Percentiles rank a stretch among this genome's conserved stretches.
Conservation (phyloP, 2,329 filamentous ascomycete genomes). For the Alternaria solani region DNA sequence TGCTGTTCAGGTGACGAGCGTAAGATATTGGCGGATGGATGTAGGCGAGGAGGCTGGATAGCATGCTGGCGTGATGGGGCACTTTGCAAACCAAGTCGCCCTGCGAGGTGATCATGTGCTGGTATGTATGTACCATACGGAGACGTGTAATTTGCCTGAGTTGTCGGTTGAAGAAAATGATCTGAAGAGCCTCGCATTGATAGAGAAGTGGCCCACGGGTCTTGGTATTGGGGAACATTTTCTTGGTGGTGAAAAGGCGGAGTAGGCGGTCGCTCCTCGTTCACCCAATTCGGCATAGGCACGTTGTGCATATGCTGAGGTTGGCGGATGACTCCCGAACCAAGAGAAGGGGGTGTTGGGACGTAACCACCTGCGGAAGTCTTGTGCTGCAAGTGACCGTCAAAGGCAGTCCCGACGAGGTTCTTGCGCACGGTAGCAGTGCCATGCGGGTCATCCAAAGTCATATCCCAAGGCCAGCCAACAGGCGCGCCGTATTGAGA, state of each 20-base stretch:
- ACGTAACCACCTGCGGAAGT: neutral
- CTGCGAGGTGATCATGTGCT: neutral
- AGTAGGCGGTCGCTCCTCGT: slow-evolving; percentile 2
- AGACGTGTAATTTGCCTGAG: neutral
- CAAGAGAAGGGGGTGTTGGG: slow-evolving; percentile 3
- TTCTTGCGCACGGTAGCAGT: neutral
- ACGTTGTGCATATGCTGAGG: neutral
- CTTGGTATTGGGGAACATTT: neutral
- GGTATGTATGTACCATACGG: neutral
- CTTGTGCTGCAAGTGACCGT: neutral
- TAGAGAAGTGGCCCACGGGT: neutral
- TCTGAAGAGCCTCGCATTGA: neutral
- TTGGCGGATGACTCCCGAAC: neutral
- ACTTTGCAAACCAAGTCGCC: neutral
- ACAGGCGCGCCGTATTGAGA: slow-evolving; percentile 4
- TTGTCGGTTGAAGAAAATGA: too few species aligned
- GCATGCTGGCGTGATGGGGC: neutral
- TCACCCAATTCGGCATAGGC: neutral
- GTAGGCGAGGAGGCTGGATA: neutral
- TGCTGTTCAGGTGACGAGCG: neutral
- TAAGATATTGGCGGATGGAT: neutral
- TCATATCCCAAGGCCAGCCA: neutral
- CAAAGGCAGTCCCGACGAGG: neutral
- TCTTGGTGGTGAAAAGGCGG: slow-evolving; percentile 10
- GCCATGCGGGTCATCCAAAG: slow-evolving; percentile 7